Base-by-base conservation (phyloP, 495 filamentous ascomycete genomes). In the Pyronema omphalodes region DNA sequence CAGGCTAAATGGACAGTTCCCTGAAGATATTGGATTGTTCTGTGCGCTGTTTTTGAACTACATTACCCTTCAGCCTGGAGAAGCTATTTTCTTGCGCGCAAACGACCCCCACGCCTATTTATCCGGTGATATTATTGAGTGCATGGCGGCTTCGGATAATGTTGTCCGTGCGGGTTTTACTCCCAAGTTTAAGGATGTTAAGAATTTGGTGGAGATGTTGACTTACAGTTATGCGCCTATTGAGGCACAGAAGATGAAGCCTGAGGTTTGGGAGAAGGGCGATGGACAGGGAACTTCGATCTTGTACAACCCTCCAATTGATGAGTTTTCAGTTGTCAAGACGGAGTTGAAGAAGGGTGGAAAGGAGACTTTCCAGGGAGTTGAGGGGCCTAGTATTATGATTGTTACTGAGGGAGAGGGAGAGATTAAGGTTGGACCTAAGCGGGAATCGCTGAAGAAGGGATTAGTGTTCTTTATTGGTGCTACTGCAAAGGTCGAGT, bases 71-170 rank as follows among this genome's bases (percentile, higher is more conserved):
- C 71, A 80, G 14, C 76, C 87, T 7, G 91, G 91, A 35, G 89
- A 98, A 67, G 91, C 88, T 12, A 87, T 98, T 74, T 98, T 95
- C 70, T 71, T 98, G 18, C 85, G 84, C 60, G 91, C 91, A 12
- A 86, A 98, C 61, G 91, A 95, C 60, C 94, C 95, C 56, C 91
- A 98, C 65, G 91, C 91, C 15, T 98, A 98, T 67, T 74, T 98
- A 35, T 87, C 82, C 19, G 91, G 91, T 66, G 91, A 98, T 55
- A 94, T 98, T 60, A 87, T 98, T 60, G 91, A 98, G 70, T 96
- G 91, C 73, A 98, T 98, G 91, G 91, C 91, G 1, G 83, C 86
- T 17, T 93, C 85, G 36, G 91, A 98, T 71, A 98, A 98, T 58
- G 91, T 98, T 6, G 88, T 98, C 17, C 88, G 91, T 35, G 91